A percentile compares a stretch with the other conserved stretches of the same genome.
phyloP scores from a whole-genome alignment of 345 rosid genomes.

The Camelina laxa region DNA sequence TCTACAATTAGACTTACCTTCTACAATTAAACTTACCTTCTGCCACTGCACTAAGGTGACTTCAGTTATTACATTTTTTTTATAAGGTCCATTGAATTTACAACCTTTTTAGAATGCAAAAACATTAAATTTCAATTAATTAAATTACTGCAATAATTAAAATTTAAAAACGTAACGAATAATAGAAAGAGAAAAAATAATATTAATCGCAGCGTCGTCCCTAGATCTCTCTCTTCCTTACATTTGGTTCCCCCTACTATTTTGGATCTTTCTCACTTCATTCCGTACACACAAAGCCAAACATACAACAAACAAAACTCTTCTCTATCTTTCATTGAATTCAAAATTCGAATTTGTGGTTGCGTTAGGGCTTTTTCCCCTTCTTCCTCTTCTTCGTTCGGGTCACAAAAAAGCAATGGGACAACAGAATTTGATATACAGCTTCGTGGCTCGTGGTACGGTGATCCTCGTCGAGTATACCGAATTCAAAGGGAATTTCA shows the following conservation, averaged over 20 bases:
- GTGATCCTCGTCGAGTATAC: constrained; percentile 68
- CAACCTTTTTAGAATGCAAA: constrained; percentile 1
- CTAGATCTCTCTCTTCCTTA: constrained; percentile 37
- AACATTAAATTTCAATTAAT: not conserved
- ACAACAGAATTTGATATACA: constrained; percentile 70
- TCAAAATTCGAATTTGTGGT: not conserved
- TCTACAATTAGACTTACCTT: too few species aligned
- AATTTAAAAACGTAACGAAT: too few species aligned
- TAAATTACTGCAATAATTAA: too few species aligned
- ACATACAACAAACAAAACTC: not conserved
- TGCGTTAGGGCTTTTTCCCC: constrained; percentile 30
- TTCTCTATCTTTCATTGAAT: constrained; percentile 11
- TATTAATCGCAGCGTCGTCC: constrained; percentile 40
- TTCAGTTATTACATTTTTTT: too few species aligned
- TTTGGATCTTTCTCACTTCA: constrained; percentile 41
- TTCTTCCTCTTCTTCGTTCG: not conserved
- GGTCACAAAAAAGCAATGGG: constrained; percentile 47
- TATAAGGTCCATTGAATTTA: not conserved
- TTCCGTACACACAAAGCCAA: constrained; percentile 34
- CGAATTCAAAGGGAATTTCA: constrained; percentile 71
- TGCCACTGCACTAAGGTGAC: too few species aligned
- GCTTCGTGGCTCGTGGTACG: constrained; percentile 73
- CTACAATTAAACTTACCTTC: too few species aligned
- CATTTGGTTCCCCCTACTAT: constrained; percentile 24
- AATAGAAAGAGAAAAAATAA: too few species aligned